Evolutionary conservation across 768 basidiomycete species (phyloP), one percentile per base, ranked within the genome.

Genomic region (Boletus rubescentipes): DNA sequence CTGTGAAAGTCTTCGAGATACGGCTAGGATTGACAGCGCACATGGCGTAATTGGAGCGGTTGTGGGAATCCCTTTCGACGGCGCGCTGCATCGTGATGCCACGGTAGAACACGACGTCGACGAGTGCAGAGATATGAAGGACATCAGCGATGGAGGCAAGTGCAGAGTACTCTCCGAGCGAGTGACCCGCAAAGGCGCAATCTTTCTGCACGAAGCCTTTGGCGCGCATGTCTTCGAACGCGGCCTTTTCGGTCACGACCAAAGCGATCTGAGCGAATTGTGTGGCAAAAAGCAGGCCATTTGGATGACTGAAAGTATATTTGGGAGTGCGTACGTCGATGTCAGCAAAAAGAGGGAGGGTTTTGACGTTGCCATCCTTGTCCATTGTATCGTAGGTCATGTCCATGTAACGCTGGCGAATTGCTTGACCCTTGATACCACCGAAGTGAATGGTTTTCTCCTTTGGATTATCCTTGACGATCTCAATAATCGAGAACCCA

Each of bases 61-160:
- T 95, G 53, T 90, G 78, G 2, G 87, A 78, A 67, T 99, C 97
- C 31, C 97, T 92, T 73, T 97, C 93, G 53, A 99, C 97, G 26
- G 97, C 97, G 21, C 97, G 93, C 67, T 98, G 97, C 97, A 98
- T 99, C 34, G 97, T 99, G 67, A 99, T 95, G 63, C 97, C 97
- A 70, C 97, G 93, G 73, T 98, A 99, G 81, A 99, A 99, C 26
- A 99, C 96, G 65, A 99, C 92, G 61, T 99, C 97, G 65, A 95
- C 93, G 44, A 98, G 85, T 2, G 93, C 85, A 18, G 96, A 93
- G 62, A 98, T 93, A 43, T 93, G 91, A 34, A 98, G 84, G 49
- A 98, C 92, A 70, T 96, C 95, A 23, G 96, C 96, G 62, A 99
- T 97, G 9, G 96, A 96, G 2, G 97, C 97, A 5, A 99, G 81